Conservation (phyloP, 1,284 basidiomycete species). For the Leccinum idahoense region DNA sequence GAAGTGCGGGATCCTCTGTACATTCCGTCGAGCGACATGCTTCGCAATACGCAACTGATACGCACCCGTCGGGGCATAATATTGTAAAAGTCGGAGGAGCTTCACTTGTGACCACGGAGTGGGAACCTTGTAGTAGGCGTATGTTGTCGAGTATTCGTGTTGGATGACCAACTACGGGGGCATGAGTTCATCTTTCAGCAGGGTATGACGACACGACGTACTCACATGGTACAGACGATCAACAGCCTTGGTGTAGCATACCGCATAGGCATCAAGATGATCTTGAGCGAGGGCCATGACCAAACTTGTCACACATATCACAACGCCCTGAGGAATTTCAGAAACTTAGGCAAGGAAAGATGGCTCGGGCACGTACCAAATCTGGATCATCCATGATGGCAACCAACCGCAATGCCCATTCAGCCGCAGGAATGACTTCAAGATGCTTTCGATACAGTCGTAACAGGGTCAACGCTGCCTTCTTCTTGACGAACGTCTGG, state of each 20-base stretch:
- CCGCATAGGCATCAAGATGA: conserved; percentile 81
- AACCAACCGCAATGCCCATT: conserved; percentile 95
- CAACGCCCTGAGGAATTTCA: conserved; percentile 68
- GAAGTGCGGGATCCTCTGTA: conserved; percentile 79
- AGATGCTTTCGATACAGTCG: conserved; percentile 95
- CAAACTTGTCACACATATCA: conserved; percentile 88
- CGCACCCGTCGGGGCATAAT: conserved; percentile 89
- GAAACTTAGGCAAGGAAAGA: conserved; percentile 1
- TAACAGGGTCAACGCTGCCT: conserved; percentile 91
- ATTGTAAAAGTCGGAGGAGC: conserved; percentile 88
- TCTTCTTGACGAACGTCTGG: conserved; percentile 94
- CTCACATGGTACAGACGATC: conserved; percentile 81
- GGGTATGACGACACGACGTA: conserved; percentile 5
- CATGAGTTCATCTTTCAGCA: conserved; percentile 16
- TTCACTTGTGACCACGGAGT: conserved; percentile 99
- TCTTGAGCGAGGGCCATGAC: conserved; percentile 96
- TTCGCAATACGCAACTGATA: conserved; percentile 5
- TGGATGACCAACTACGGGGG: conserved; percentile 77
- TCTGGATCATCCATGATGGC: conserved; percentile 93
- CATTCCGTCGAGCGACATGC: conserved; percentile 6
- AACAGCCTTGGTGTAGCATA: conserved; percentile 93
- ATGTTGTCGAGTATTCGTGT: conserved; percentile 82
- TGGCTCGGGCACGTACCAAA: conserved; percentile 47
- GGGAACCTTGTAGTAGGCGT: conserved; percentile 96
- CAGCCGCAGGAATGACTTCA: conserved; percentile 85